These are phyloP conservation scores for Fusarium sp. DNA, from an alignment of 2,329 filamentous ascomycete species.

Conservation along the genomic window DNA sequence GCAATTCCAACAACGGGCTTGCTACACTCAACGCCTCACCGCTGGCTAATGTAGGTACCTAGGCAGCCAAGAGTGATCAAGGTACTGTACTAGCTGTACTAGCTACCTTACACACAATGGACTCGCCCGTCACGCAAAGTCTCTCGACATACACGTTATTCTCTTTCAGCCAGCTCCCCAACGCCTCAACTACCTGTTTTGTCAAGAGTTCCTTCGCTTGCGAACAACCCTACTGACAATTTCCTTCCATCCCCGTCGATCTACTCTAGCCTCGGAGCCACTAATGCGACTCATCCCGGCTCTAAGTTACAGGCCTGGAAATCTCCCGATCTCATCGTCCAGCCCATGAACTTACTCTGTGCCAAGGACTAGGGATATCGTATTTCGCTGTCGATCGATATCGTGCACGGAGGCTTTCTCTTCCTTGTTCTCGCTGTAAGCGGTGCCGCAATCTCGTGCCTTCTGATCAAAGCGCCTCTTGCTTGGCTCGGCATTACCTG, in stretches of 20 bases:
- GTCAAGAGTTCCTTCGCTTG: slow-evolving; percentile 18
- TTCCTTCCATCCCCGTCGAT: slow-evolving; percentile 6
- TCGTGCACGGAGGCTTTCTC: slow-evolving; percentile 24
- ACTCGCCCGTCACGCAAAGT: slow-evolving; percentile 11
- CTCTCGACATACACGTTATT: slow-evolving; percentile 20
- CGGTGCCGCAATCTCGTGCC: slow-evolving; percentile 15
- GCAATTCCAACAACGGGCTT: slow-evolving; percentile 16
- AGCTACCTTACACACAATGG: neutral
- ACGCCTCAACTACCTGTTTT: slow-evolving; percentile 38
- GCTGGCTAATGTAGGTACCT: slow-evolving; percentile 9
- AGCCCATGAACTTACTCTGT: slow-evolving; percentile 14
- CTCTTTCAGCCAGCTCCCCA: slow-evolving; percentile 39
- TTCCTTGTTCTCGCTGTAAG: slow-evolving; percentile 15
- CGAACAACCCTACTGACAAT: slow-evolving; percentile 21
- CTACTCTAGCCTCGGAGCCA: slow-evolving; percentile 31
- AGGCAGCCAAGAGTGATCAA: slow-evolving; percentile 10
- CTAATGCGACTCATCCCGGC: slow-evolving; percentile 46
- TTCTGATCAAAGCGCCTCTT: slow-evolving; percentile 27
- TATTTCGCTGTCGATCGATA: slow-evolving; percentile 29
- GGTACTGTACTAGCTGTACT: neutral
- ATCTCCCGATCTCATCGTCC: slow-evolving; percentile 22
- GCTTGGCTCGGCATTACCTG: slow-evolving; percentile 31
- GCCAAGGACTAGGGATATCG: slow-evolving; percentile 18
- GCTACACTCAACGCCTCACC: slow-evolving; percentile 28
- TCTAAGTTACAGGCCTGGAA: slow-evolving; percentile 12